Conservation (phyloP, 2,329 filamentous ascomycete species). For the Volutella citrinella region DNA sequence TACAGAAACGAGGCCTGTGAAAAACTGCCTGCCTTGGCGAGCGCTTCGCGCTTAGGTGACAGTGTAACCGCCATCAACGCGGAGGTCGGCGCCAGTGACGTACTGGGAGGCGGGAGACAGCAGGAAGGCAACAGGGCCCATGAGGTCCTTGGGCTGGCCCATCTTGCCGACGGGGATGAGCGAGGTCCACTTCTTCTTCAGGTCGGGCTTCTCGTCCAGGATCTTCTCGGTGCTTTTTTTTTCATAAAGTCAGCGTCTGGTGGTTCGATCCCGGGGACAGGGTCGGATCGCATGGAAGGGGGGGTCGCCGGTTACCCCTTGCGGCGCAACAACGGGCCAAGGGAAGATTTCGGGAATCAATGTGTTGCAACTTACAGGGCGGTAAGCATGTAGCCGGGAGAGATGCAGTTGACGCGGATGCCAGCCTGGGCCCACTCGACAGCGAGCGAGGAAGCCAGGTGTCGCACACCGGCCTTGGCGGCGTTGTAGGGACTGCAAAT, state of each 20-base stretch:
- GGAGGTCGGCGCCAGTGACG: constrained; percentile 69
- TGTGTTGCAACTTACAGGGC: constrained; percentile 63
- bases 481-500: constrained; percentile 75
- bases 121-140: constrained; percentile 87
- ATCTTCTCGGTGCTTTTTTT: constrained; percentile 87
- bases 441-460: constrained; percentile 81
- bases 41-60: constrained; percentile 63
- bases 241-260: too few relatives aligned
- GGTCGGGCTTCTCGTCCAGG: constrained; percentile 85
- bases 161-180: constrained; percentile 92
- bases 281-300: too few relatives aligned
- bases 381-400: constrained; percentile 94
- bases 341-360: neutral
- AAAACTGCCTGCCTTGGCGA: too few relatives aligned
- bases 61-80: constrained; percentile 89
- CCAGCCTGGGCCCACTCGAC: constrained; percentile 89
- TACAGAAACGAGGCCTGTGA: too few relatives aligned
- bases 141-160: constrained; percentile 86
- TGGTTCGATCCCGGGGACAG: constrained; percentile 2
- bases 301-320: too few relatives aligned
- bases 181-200: constrained; percentile 86
- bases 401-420: constrained; percentile 94
- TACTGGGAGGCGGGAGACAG: constrained; percentile 76
- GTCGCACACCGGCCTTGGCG: constrained; percentile 86
- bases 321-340: too few relatives aligned